These are phyloP conservation scores for Brassica nigra DNA, from an alignment of 345 rosid genomes.

Conservation along the genomic window DNA sequence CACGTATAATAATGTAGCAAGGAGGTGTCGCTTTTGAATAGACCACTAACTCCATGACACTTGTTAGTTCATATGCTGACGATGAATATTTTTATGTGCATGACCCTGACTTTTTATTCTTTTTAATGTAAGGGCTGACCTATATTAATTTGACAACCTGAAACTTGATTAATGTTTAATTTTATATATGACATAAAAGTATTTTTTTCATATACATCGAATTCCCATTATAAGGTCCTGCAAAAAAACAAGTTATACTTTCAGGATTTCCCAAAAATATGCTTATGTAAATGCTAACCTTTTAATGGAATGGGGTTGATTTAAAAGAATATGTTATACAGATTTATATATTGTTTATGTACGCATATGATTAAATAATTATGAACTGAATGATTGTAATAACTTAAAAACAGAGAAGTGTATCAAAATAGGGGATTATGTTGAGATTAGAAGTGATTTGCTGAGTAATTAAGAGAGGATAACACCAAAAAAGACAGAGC, in stretches of 20 bases:
- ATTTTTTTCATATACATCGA: neutral
- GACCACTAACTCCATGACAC: neutral
- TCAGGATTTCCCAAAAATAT: neutral
- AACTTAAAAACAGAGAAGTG: conserved; percentile 29
- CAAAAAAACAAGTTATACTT: neutral
- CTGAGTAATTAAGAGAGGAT: conserved; percentile 43
- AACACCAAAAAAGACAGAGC: conserved; percentile 50
- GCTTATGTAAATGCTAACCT: neutral
- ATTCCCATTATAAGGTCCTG: neutral
- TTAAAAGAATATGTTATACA: neutral
- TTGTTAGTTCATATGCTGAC: neutral
- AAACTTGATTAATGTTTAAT: neutral
- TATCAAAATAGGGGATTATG: conserved; percentile 46
- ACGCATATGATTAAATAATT: neutral
- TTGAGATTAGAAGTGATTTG: conserved; percentile 55
- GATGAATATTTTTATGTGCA: neutral
- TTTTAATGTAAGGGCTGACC: neutral
- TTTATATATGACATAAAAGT: neutral
- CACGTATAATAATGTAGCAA: neutral
- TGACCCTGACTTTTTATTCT: neutral
- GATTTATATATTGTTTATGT: neutral
- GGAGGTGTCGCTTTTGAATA: neutral
- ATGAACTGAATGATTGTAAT: conserved; percentile 17
- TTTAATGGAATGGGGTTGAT: neutral
- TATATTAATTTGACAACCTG: neutral